phyloP scores from a whole-genome alignment of 176 grass and related monocot species.

The Aegilops umbellulata region DNA sequence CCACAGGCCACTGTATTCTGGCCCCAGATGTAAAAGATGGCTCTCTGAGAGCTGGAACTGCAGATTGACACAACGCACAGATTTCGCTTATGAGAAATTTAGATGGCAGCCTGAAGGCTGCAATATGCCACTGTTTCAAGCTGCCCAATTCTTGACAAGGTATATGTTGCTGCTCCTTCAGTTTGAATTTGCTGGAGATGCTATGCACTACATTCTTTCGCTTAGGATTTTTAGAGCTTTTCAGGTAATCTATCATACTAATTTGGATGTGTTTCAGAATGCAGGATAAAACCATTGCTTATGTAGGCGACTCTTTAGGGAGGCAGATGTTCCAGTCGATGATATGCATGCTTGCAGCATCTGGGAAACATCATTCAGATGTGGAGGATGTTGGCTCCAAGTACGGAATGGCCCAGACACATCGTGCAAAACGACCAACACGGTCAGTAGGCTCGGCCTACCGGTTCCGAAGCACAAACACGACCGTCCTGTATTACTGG shows the following conservation, averaged over 20 bases:
- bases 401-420: constrained; percentile 32
- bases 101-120: constrained; percentile 67
- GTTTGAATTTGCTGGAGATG: neutral
- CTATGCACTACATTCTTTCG: neutral
- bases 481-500: constrained; percentile 65
- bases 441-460: constrained; percentile 61
- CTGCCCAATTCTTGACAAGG: constrained; percentile 51
- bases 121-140: constrained; percentile 44
- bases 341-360: constrained; percentile 59
- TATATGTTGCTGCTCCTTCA: neutral
- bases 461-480: constrained; percentile 58
- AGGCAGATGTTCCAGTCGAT: constrained; percentile 69
- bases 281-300: constrained; percentile 69
- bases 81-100: constrained; percentile 68
- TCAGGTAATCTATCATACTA: neutral
- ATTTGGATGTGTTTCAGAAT: constrained; percentile 48
- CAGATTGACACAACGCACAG: constrained; percentile 52
- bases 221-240: neutral
- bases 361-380: constrained; percentile 29
- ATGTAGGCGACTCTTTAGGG: constrained; percentile 64
- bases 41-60: constrained; percentile 64
- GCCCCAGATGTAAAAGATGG: constrained; percentile 58
- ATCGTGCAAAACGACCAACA: constrained; percentile 38
- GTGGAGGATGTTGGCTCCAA: constrained; percentile 43
- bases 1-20: constrained; percentile 61